phyloP scores from a whole-genome alignment of 2,329 filamentous ascomycete species.

The Paraphoma chrysanthemicola region DNA sequence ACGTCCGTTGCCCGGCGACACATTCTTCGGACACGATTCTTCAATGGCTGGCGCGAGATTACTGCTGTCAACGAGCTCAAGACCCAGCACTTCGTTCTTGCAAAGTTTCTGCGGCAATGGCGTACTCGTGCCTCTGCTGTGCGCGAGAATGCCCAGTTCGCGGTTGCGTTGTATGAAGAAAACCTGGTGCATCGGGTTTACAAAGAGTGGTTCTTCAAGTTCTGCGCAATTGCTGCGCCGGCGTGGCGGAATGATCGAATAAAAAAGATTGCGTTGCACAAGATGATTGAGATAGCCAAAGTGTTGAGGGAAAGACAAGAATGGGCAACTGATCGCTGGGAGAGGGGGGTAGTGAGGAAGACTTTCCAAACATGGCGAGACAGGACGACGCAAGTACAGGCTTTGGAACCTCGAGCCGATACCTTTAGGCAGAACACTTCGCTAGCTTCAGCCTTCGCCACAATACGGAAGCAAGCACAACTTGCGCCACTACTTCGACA shows the following conservation, averaged over 20 bases:
- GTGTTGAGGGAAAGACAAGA: constrained; percentile 35
- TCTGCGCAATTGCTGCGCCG: constrained; percentile 43
- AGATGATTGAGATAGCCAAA: constrained; percentile 34
- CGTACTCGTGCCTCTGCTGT: constrained; percentile 50
- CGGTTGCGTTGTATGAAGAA: constrained; percentile 38
- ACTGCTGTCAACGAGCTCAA: constrained; percentile 66
- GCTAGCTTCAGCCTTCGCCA: constrained; percentile 27
- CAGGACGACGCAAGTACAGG: constrained; percentile 22
- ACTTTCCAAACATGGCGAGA: constrained; percentile 32
- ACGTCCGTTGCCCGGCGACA: constrained; percentile 74
- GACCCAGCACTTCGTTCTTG: constrained; percentile 59
- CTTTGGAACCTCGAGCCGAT: constrained; percentile 45
- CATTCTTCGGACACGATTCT: constrained; percentile 72
- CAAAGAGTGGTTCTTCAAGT: constrained; percentile 48
- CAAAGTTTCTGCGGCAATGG: constrained; percentile 64
- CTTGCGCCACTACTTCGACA: constrained; percentile 53
- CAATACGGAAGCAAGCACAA: constrained; percentile 48
- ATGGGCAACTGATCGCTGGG: constrained; percentile 27
- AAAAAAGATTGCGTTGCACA: constrained; percentile 31
- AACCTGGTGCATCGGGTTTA: constrained; percentile 42
- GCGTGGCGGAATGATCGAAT: constrained; percentile 39
- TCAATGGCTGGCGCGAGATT: constrained; percentile 72
- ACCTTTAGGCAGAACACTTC: constrained; percentile 36
- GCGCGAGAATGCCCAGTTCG: constrained; percentile 42
- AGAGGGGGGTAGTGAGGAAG: constrained; percentile 32